Percentiles rank a stretch among this genome's conserved stretches.
Evolutionary conservation across 129 eudicot species (phyloP).

Genomic region (Centrapalus pauciflorus): DNA sequence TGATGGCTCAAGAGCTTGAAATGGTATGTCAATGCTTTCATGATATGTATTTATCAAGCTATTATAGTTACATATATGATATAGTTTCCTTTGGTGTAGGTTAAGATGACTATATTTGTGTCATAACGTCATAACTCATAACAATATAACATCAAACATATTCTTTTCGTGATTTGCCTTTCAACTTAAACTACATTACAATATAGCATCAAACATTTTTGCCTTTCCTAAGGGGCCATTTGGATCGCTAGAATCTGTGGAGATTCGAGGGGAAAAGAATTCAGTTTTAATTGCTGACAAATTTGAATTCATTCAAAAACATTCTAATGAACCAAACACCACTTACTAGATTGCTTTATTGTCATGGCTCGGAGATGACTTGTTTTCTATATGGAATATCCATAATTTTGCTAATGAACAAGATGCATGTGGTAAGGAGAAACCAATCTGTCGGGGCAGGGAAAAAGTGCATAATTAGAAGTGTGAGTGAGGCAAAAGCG

Average conservation of each 20-base stretch:
- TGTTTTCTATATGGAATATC: background rate
- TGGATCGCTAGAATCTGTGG: background rate
- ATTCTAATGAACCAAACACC: no score
- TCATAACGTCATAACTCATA: background rate
- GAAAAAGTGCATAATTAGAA: background rate
- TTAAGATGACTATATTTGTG: background rate
- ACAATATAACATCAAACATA: background rate
- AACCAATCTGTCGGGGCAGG: no score
- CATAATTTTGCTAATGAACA: background rate
- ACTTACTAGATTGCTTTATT: background rate
- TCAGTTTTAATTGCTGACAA: no score
- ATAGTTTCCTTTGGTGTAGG: background rate
- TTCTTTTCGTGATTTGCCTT: background rate
- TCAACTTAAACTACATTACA: no score
- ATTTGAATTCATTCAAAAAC: no score
- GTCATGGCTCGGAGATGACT: background rate
- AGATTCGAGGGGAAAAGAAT: no score
- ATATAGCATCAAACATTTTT: background rate
- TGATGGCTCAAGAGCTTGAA: conserved; percentile 99
- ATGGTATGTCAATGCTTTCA: conserved; percentile 40
- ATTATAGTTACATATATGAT: background rate
- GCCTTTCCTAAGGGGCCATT: background rate
- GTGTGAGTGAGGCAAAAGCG: no score
- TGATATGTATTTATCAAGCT: conserved; percentile 2
- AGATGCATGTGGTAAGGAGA: background rate